Evolutionary conservation across 2,329 filamentous ascomycete species (phyloP).

Genomic region (Myriangium duriaei): DNA sequence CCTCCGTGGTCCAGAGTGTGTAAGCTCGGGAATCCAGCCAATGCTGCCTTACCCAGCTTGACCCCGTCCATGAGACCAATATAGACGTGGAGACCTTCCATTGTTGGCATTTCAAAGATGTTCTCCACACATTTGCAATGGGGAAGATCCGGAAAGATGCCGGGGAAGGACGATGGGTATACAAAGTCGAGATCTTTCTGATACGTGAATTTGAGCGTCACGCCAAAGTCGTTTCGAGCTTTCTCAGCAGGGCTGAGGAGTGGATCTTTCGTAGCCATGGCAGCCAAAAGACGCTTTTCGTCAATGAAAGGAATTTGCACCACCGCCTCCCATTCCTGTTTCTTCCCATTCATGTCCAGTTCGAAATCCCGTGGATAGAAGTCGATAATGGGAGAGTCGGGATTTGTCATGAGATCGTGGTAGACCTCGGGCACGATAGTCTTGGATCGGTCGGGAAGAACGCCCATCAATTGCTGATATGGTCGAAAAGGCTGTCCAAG

Average conservation of each 20-base stretch:
- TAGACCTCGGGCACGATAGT: slow-evolving; percentile 82
- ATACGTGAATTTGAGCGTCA: slow-evolving; percentile 86
- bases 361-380: slow-evolving; percentile 97
- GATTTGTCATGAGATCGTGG: slow-evolving; percentile 83
- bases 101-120: slow-evolving; percentile 84
- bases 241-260: slow-evolving; percentile 68
- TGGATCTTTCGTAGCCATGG: slow-evolving; percentile 76
- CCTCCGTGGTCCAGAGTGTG: slow-evolving; percentile 77
- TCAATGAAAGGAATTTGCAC: slow-evolving; percentile 99
- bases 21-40: slow-evolving; percentile 87
- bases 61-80: slow-evolving; percentile 75
- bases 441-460: slow-evolving; percentile 93
- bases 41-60: slow-evolving; percentile 66
- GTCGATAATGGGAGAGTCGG: slow-evolving; percentile 85
- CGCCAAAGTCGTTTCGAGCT: slow-evolving; percentile 77
- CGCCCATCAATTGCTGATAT: slow-evolving; percentile 96
- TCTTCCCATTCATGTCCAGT: slow-evolving; percentile 98
- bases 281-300: slow-evolving; percentile 68
- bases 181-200: slow-evolving; percentile 62
- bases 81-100: slow-evolving; percentile 78
- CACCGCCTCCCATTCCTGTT: slow-evolving; percentile 98
- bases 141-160: slow-evolving; percentile 78
- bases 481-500: slow-evolving; percentile 91
- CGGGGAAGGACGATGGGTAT: slow-evolving; percentile 78
- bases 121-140: slow-evolving; percentile 90